These are phyloP conservation scores for Epichloe glyceriae DNA, from an alignment of 2,329 filamentous ascomycete genomes.

Conservation along the genomic window DNA sequence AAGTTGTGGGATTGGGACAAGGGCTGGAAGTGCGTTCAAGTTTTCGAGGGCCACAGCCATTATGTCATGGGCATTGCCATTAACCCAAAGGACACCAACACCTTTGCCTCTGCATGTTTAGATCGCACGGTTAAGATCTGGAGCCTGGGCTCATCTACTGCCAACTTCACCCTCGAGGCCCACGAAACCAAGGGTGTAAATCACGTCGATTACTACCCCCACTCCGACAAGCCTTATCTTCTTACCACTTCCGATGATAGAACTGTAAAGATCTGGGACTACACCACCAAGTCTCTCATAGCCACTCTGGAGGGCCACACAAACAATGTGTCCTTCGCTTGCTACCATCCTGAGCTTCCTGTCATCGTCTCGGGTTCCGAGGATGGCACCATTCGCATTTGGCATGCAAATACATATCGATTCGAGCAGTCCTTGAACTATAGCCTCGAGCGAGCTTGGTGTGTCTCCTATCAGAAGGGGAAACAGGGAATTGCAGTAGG, in stretches of 20 bases:
- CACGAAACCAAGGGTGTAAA: constrained; percentile 97
- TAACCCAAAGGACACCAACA: constrained; percentile 95
- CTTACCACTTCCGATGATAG: constrained; percentile 93
- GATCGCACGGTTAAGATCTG: constrained; percentile 97
- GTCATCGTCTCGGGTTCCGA: constrained; percentile 97
- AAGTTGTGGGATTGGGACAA: constrained; percentile 99
- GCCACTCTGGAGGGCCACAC: constrained; percentile 94
- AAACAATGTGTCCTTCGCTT: constrained; percentile 95
- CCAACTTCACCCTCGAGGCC: constrained; percentile 93
- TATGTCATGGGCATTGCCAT: constrained; percentile 95
- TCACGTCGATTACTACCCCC: constrained; percentile 81
- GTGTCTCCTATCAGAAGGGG: constrained; percentile 87
- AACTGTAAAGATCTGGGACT: constrained; percentile 98
- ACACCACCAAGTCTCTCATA: constrained; percentile 94
- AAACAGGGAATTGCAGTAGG: constrained; percentile 91
- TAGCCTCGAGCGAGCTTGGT: constrained; percentile 92
- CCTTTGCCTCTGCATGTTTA: constrained; percentile 82
- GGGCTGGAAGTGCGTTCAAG: constrained; percentile 92
- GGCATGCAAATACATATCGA: constrained; percentile 96
- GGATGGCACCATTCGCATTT: constrained; percentile 94
- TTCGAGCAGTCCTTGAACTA: constrained; percentile 95
- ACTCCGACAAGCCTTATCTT: constrained; percentile 70
- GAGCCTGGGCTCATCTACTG: constrained; percentile 84
- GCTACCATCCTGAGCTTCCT: constrained; percentile 92
- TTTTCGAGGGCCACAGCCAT: constrained; percentile 92